Evolutionary conservation across 176 grass and related monocot genomes (phyloP).

Genomic region (Secale cereale): DNA sequence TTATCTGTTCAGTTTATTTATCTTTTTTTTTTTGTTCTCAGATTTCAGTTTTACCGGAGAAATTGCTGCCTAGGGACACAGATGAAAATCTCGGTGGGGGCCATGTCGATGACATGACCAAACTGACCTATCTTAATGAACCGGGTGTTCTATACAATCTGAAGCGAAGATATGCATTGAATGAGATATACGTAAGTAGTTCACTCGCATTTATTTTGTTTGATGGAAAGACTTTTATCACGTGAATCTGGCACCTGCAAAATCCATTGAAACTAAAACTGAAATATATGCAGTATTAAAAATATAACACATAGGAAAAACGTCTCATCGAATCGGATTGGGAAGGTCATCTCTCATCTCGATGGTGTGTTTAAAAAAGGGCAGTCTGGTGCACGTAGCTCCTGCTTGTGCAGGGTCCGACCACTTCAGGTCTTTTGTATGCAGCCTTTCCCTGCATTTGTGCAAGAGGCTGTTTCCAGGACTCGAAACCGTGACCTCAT

Average conservation of each 20-base stretch:
- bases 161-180: slow-evolving; percentile 88
- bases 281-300: background rate
- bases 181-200: slow-evolving; percentile 89
- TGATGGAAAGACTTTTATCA: background rate
- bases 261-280: background rate
- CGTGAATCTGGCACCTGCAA: background rate
- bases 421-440: too few relatives aligned
- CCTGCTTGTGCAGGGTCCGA: too few relatives aligned
- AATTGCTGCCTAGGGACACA: slow-evolving; percentile 78
- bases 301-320: slow-evolving; percentile 1
- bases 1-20: slow-evolving; percentile 9
- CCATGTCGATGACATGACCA: slow-evolving; percentile 98
- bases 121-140: slow-evolving; percentile 94
- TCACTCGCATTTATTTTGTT: slow-evolving; percentile 5
- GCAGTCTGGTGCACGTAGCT: too few relatives aligned
- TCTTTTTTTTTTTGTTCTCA: slow-evolving; percentile 23
- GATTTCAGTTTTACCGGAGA: slow-evolving; percentile 55
- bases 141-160: slow-evolving; percentile 97
- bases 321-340: background rate
- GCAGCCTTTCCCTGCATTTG: too few relatives aligned
- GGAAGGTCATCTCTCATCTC: slow-evolving; percentile 3
- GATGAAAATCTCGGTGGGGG: slow-evolving; percentile 92
- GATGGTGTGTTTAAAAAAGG: background rate
- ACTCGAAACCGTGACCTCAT: too few relatives aligned
- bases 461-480: too few relatives aligned